Evolutionary conservation across 2,329 filamentous ascomycete species (phyloP).

Genomic region (Tolypocladium tropicale): DNA sequence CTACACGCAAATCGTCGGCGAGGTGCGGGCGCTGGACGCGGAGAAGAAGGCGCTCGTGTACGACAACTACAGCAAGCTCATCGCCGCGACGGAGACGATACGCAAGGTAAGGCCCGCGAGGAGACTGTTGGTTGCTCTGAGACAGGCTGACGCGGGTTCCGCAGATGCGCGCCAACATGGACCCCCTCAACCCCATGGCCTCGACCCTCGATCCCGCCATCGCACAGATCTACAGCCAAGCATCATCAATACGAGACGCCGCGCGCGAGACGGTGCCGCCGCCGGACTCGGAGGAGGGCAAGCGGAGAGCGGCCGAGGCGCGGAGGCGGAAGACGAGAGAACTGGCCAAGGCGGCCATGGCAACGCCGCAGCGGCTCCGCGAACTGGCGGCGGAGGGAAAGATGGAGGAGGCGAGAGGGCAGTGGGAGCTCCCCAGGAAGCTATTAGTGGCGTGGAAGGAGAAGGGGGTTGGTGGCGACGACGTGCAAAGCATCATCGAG

Average conservation of each 20-base stretch:
- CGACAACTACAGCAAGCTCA: constrained; percentile 96
- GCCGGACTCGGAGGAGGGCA: constrained; percentile 30
- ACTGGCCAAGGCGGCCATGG: constrained; percentile 53
- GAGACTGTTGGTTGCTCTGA: neutral
- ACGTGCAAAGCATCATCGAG: constrained; percentile 42
- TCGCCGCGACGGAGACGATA: constrained; percentile 94
- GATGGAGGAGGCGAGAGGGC: constrained; percentile 46
- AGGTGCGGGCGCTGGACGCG: constrained; percentile 83
- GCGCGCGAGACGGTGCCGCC: constrained; percentile 36
- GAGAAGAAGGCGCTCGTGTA: constrained; percentile 97
- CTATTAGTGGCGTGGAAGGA: constrained; percentile 44
- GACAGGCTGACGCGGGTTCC: neutral
- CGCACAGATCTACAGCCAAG: constrained; percentile 59
- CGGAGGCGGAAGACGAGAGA: constrained; percentile 34
- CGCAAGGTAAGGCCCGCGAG: constrained; percentile 43
- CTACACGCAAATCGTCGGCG: constrained; percentile 63
- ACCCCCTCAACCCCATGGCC: constrained; percentile 64
- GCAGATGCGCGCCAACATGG: constrained; percentile 71
- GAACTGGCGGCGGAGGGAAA: constrained; percentile 48
- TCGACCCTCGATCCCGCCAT: constrained; percentile 65
- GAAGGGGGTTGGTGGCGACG: constrained; percentile 41
- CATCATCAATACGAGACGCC: constrained; percentile 41
- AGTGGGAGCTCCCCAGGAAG: constrained; percentile 44
- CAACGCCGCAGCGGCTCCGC: constrained; percentile 48
- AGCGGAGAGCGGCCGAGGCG: constrained; percentile 20